Conservation (phyloP, 1,139 yeast genomes). For the Diutina neorugosa region DNA sequence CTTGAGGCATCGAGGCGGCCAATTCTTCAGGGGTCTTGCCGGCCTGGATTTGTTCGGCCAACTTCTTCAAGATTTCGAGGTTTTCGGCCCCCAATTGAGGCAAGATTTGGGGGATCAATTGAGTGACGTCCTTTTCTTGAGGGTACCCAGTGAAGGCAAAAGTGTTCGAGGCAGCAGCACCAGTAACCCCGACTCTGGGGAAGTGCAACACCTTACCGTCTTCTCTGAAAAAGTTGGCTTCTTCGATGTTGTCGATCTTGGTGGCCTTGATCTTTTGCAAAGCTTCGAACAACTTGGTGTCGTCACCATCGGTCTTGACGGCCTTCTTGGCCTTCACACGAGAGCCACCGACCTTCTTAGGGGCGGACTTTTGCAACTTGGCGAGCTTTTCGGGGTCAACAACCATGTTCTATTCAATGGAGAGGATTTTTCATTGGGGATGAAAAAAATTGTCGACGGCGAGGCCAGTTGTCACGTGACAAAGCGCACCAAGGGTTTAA, state of each 20-base stretch:
- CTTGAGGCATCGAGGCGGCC: slow-evolving; percentile 38
- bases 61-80: slow-evolving; percentile 76
- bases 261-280: slow-evolving; percentile 84
- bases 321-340: slow-evolving; percentile 73
- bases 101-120: slow-evolving; percentile 87
- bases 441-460: neutral
- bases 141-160: slow-evolving; percentile 93
- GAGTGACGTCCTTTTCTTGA: slow-evolving; percentile 86
- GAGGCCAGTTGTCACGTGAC: neutral
- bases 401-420: slow-evolving; percentile 38
- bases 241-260: slow-evolving; percentile 82
- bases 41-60: slow-evolving; percentile 82
- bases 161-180: slow-evolving; percentile 83
- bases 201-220: slow-evolving; percentile 95
- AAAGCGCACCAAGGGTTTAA: neutral
- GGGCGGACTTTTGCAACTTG: slow-evolving; percentile 62
- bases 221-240: slow-evolving; percentile 95
- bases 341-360: slow-evolving; percentile 80
- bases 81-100: slow-evolving; percentile 97
- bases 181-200: slow-evolving; percentile 91
- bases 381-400: slow-evolving; percentile 83
- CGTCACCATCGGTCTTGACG: slow-evolving; percentile 62
- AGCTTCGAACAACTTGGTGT: slow-evolving; percentile 83
- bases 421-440: neutral
- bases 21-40: slow-evolving; percentile 35